These are phyloP conservation scores for Mortierella claussenii DNA, from an alignment of 192 early-diverging fungal species.

Conservation along the genomic window DNA sequence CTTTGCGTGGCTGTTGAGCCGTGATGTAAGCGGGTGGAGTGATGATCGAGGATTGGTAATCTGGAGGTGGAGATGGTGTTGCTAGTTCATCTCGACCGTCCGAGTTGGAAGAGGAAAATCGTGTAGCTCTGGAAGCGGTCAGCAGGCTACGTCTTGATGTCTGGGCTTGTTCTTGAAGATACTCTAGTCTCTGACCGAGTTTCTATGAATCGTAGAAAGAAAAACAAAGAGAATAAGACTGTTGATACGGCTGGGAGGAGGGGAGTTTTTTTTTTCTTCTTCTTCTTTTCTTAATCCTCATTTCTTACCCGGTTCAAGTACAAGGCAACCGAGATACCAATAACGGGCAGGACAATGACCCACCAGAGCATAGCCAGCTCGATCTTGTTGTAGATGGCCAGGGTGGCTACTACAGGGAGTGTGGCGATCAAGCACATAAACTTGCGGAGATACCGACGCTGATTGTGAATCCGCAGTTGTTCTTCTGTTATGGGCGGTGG, in stretches of 20 bases:
- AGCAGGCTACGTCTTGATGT: not conserved
- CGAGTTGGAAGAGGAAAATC: not conserved
- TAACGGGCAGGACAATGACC: constrained; percentile 7
- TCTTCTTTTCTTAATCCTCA: too few species aligned
- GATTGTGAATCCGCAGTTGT: not conserved
- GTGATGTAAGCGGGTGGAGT: constrained; percentile 19
- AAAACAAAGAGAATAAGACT: not conserved
- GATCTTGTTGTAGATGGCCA: constrained; percentile 19
- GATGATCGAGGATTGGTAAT: constrained; percentile 22
- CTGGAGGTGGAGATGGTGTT: constrained; percentile 1
- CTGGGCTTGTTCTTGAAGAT: not conserved
- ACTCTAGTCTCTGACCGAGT: not conserved
- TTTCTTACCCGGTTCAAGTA: constrained; percentile 8
- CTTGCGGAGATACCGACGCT: constrained; percentile 4
- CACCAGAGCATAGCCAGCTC: constrained; percentile 21
- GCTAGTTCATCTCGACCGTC: not conserved
- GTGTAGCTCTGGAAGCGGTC: not conserved
- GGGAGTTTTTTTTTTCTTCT: not conserved
- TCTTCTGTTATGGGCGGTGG: not conserved
- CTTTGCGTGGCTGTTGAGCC: constrained; percentile 10
- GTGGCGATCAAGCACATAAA: constrained; percentile 17
- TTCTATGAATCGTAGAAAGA: not conserved
- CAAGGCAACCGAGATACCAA: constrained; percentile 11
- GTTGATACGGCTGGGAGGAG: not conserved
- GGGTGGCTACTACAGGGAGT: constrained; percentile 6